Conservation (phyloP, 179 eudicot species). For the Silene vulgaris region DNA sequence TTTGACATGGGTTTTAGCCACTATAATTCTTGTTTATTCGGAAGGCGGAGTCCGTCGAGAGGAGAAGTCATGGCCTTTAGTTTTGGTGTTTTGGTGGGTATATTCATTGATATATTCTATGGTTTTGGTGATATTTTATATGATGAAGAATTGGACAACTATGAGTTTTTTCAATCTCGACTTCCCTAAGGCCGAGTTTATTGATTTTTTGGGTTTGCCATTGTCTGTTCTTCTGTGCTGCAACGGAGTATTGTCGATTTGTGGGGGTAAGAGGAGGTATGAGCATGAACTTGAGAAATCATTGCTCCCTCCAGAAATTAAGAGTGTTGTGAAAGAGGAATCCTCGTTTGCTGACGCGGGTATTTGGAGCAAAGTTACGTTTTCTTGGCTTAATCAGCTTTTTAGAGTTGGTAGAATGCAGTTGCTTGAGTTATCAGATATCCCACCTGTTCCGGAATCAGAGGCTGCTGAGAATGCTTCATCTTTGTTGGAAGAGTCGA, state of each 20-base stretch:
- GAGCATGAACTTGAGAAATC: conserved; percentile 41
- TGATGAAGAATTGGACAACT: conserved; percentile 32
- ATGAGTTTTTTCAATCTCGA: conserved; percentile 28
- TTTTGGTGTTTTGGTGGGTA: conserved; percentile 67
- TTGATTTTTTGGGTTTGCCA: conserved; percentile 54
- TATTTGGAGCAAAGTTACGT: conserved; percentile 58
- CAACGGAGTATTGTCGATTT: conserved; percentile 28
- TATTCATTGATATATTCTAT: conserved; percentile 35
- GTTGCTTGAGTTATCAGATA: conserved; percentile 47
- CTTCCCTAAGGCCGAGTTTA: conserved; percentile 37
- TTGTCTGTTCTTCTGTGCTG: conserved; percentile 52
- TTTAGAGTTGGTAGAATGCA: conserved; percentile 53
- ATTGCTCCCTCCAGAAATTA: conserved; percentile 30
- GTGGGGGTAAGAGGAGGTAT: conserved; percentile 18
- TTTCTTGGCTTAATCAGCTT: conserved; percentile 77
- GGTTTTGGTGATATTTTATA: conserved; percentile 28
- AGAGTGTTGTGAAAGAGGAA: conserved; percentile 16
- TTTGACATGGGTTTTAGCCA: conserved; percentile 58
- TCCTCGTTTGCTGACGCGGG: conserved; percentile 44
- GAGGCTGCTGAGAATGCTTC: conserved; percentile 68
- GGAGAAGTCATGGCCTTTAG: conserved; percentile 45
- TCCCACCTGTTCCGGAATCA: conserved; percentile 59
- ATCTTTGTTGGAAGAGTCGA: conserved; percentile 60
- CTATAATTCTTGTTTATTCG: conserved; percentile 38
- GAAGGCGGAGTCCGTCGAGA: conserved; percentile 18